phyloP scores from a whole-genome alignment of 768 basidiomycete genomes.

The Russula ochroleuca region DNA sequence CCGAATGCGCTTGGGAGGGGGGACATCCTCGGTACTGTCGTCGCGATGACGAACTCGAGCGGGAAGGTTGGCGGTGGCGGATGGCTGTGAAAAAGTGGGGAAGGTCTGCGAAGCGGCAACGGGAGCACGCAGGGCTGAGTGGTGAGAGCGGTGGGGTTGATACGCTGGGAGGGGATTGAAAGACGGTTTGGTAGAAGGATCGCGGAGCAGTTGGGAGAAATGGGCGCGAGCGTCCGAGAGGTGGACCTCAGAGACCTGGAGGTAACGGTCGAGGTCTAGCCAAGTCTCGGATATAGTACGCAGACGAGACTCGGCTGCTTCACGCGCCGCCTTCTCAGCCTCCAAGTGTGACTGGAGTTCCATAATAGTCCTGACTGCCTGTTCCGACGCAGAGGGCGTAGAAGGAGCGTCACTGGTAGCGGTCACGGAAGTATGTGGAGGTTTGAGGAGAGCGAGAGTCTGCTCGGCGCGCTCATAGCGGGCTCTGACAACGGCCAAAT shows the following conservation, averaged over 20 bases:
- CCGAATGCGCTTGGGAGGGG: constrained; percentile 49
- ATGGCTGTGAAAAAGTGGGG: constrained; percentile 39
- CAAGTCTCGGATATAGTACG: constrained; percentile 26
- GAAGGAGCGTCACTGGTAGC: constrained; percentile 12
- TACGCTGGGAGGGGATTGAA: constrained; percentile 21
- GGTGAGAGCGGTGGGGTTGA: constrained; percentile 19
- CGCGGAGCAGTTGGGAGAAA: constrained; percentile 26
- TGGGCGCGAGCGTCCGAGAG: constrained; percentile 24
- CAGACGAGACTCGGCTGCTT: constrained; percentile 23
- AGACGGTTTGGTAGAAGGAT: constrained; percentile 21
- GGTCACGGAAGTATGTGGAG: constrained; percentile 8
- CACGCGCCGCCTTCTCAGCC: constrained; percentile 25
- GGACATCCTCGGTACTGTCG: constrained; percentile 43
- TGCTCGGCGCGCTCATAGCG: constrained; percentile 27
- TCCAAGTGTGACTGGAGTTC: constrained; percentile 26
- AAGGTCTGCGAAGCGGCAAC: constrained; percentile 30
- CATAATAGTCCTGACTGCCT: constrained; percentile 23
- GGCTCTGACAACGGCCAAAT: constrained; percentile 19
- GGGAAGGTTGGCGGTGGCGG: constrained; percentile 38
- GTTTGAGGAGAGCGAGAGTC: constrained; percentile 22
- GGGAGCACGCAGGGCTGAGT: constrained; percentile 6
- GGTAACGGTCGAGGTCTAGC: constrained; percentile 27
- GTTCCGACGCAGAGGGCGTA: constrained; percentile 17
- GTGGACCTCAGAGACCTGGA: constrained; percentile 22
- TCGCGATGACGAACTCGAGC: constrained; percentile 44